phyloP scores from a whole-genome alignment of 345 rosid genomes.

The Aurinia saxatilis region DNA sequence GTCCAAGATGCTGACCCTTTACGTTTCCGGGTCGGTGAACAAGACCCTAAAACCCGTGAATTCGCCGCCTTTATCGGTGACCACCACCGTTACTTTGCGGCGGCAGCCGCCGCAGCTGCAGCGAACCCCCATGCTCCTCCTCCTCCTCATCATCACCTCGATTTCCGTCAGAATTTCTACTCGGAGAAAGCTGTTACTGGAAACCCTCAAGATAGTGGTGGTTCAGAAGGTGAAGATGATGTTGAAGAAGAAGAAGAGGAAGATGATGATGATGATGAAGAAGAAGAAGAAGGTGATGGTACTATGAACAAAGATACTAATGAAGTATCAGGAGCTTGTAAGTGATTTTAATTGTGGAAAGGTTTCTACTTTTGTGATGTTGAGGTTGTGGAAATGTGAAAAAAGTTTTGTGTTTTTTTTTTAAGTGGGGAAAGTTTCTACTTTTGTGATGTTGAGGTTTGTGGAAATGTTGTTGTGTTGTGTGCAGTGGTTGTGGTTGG shows the following conservation, averaged over 20 bases:
- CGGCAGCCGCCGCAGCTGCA: slow-evolving; percentile 30
- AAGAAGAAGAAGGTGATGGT: slow-evolving; percentile 28
- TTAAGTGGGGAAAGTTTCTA: neutral
- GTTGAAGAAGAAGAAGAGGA: slow-evolving; percentile 26
- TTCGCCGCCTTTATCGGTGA: slow-evolving; percentile 28
- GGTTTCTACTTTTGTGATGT: slow-evolving; percentile 5
- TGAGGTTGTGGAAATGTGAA: slow-evolving; percentile 12
- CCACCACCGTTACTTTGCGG: slow-evolving; percentile 28
- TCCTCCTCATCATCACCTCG: slow-evolving; percentile 17
- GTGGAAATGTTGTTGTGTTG: neutral
- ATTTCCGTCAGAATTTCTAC: slow-evolving; percentile 24
- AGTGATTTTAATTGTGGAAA: slow-evolving; percentile 4
- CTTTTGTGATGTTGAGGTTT: slow-evolving; percentile 16
- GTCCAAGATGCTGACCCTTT: slow-evolving; percentile 34
- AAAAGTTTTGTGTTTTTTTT: neutral
- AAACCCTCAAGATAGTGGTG: slow-evolving; percentile 28
- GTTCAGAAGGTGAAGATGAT: slow-evolving; percentile 27
- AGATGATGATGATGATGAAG: slow-evolving; percentile 23
- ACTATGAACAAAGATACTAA: slow-evolving; percentile 23
- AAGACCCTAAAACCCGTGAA: slow-evolving; percentile 30
- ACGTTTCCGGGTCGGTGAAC: slow-evolving; percentile 31
- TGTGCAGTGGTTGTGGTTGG: slow-evolving; percentile 44
- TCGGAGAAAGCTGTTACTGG: slow-evolving; percentile 22
- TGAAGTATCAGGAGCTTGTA: slow-evolving; percentile 24
- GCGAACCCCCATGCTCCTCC: slow-evolving; percentile 23